Percentiles rank a stretch among this genome's conserved stretches.
Evolutionary conservation across 306 rosid species (phyloP).

Genomic region (Quercus parvula): DNA sequence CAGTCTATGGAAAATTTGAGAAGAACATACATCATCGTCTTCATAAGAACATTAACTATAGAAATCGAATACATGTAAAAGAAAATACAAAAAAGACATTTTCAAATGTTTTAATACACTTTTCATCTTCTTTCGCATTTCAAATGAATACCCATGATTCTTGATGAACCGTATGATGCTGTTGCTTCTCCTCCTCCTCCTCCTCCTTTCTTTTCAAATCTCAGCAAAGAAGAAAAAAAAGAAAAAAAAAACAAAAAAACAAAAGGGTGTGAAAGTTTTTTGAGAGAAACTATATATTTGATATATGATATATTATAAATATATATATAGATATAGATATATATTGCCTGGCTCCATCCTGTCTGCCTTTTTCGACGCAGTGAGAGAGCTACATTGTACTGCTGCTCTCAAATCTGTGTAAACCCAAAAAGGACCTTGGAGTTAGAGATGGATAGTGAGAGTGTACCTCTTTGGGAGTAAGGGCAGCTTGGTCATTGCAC

Average conservation of each 20-base stretch:
- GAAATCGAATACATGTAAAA: slow-evolving; percentile 19
- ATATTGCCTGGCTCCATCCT: slow-evolving; percentile 74
- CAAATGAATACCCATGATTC: slow-evolving; percentile 23
- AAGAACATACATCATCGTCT: slow-evolving; percentile 26
- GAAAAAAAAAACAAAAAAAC: not conserved
- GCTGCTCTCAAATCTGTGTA: slow-evolving; percentile 37
- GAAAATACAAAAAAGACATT: slow-evolving; percentile 21
- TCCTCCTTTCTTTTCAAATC: slow-evolving; percentile 25
- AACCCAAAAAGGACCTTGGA: slow-evolving; percentile 55
- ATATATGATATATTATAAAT: slow-evolving; percentile 13
- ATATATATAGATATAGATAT: not conserved
- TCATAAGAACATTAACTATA: slow-evolving; percentile 13
- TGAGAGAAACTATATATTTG: slow-evolving; percentile 24
- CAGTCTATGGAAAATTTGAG: slow-evolving; percentile 23
- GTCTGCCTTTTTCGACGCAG: slow-evolving; percentile 66
- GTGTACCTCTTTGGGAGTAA: slow-evolving; percentile 44
- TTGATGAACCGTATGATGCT: slow-evolving; percentile 20
- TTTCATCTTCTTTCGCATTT: slow-evolving; percentile 21
- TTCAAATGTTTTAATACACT: slow-evolving; percentile 12
- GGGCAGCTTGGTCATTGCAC: slow-evolving; percentile 44
- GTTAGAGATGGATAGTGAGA: slow-evolving; percentile 39
- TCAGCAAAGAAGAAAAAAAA: not conserved
- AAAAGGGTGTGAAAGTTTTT: slow-evolving; percentile 27
- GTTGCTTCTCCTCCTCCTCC: slow-evolving; percentile 9
- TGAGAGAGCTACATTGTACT: slow-evolving; percentile 60